phyloP scores from a whole-genome alignment of 1,284 basidiomycete genomes.

The Clitocybe nebularis region DNA sequence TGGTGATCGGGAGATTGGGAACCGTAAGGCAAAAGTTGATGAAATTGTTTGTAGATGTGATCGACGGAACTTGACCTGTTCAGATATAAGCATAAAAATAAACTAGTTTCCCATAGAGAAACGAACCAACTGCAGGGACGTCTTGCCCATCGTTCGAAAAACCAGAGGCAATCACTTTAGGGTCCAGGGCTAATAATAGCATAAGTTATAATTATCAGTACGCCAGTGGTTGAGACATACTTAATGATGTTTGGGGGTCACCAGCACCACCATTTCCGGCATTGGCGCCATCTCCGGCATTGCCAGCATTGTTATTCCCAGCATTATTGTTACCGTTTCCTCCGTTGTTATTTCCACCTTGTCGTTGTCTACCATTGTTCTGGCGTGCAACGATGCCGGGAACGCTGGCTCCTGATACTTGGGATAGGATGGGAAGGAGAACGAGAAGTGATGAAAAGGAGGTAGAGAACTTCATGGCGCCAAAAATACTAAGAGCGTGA shows the following conservation, averaged over 20 bases:
- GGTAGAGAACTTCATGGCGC: constrained; percentile 48
- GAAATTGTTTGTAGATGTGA: constrained; percentile 69
- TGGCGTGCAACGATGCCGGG: constrained; percentile 27
- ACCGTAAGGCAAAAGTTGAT: constrained; percentile 63
- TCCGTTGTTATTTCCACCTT: constrained; percentile 7
- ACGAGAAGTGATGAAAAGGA: constrained; percentile 37
- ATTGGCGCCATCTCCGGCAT: constrained; percentile 13
- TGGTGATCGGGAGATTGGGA: constrained; percentile 51
- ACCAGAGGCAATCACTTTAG: constrained; percentile 44
- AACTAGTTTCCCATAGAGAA: not conserved
- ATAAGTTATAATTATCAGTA: constrained; percentile 14
- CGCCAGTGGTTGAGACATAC: constrained; percentile 20
- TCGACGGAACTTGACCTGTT: constrained; percentile 50
- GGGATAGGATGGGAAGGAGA: constrained; percentile 40
- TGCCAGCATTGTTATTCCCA: constrained; percentile 15
- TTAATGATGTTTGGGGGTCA: constrained; percentile 38
- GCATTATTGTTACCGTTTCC: constrained; percentile 8
- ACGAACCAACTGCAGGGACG: constrained; percentile 31
- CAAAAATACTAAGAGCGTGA: constrained; percentile 34
- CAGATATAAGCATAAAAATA: not conserved
- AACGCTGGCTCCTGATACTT: constrained; percentile 29
- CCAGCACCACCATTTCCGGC: constrained; percentile 15
- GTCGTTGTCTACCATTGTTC: constrained; percentile 15
- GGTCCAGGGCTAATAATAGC: constrained; percentile 44
- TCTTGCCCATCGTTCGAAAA: constrained; percentile 50